phyloP scores from a whole-genome alignment of 192 early-diverging fungal genomes.

The Coemansia guatemalensis region DNA sequence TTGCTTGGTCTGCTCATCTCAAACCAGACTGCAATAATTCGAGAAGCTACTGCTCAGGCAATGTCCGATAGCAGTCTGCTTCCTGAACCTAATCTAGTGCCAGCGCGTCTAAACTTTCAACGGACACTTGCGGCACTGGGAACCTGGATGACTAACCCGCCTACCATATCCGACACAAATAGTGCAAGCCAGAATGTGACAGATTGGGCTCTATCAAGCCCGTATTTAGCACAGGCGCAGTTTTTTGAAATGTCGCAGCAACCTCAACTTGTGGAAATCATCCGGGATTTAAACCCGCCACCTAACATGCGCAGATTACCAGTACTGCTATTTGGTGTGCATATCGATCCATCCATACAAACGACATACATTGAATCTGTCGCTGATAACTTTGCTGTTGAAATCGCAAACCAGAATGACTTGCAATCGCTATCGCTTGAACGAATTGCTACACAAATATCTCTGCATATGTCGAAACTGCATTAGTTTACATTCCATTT shows the following conservation, averaged over 20 bases:
- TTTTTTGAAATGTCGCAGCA: constrained; percentile 26
- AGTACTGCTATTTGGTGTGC: constrained; percentile 25
- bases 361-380: constrained; percentile 1
- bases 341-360: background rate
- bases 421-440: constrained; percentile 9
- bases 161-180: constrained; percentile 4
- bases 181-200: constrained; percentile 8
- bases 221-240: constrained; percentile 34
- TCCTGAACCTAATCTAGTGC: constrained; percentile 4
- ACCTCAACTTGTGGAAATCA: background rate
- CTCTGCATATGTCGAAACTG: constrained; percentile 13
- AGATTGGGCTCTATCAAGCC: constrained; percentile 27
- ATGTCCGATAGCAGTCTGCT: constrained; percentile 9
- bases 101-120: constrained; percentile 14
- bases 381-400: constrained; percentile 7
- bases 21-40: background rate
- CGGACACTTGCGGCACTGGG: constrained; percentile 31
- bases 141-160: constrained; percentile 10
- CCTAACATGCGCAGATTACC: constrained; percentile 4
- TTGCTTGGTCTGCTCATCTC: constrained; percentile 15
- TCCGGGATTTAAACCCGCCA: constrained; percentile 1
- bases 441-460: constrained; percentile 21
- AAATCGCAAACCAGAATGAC: constrained; percentile 6
- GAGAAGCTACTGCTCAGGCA: background rate
- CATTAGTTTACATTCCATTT: background rate